Percentiles rank a stretch among this genome's conserved stretches.
phyloP scores from a whole-genome alignment of 2,329 filamentous ascomycete species.

The Cordyceps farinosa region DNA sequence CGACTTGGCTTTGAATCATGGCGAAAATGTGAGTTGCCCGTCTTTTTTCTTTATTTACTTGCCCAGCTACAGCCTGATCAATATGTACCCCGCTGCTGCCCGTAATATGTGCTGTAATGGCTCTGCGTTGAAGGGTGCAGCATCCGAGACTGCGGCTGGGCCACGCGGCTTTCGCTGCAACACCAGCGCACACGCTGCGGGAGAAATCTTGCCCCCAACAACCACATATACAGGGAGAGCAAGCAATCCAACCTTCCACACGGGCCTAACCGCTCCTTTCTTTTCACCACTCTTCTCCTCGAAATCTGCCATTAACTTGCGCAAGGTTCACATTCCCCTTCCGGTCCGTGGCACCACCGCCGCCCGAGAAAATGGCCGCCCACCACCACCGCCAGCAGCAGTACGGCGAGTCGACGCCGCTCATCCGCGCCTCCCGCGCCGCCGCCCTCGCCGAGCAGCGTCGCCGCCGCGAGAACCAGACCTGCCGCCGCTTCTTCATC shows the following conservation, averaged over 20 bases:
- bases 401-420: slow-evolving; percentile 57
- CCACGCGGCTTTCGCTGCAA: slow-evolving; percentile 9
- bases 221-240: background rate
- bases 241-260: background rate
- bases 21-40: background rate
- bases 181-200: background rate
- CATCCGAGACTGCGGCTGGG: background rate
- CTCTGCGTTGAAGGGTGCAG: background rate
- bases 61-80: background rate
- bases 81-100: background rate
- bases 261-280: background rate
- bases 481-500: slow-evolving; percentile 63
- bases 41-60: background rate
- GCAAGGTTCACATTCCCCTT: slow-evolving; percentile 6
- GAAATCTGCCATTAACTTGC: slow-evolving; percentile 15
- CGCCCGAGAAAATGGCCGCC: slow-evolving; percentile 28
- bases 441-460: slow-evolving; percentile 38
- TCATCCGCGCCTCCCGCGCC: slow-evolving; percentile 61
- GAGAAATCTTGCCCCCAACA: slow-evolving; percentile 2
- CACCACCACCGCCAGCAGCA: background rate
- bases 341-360: slow-evolving; percentile 1
- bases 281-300: background rate
- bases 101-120: background rate
- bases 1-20: background rate
- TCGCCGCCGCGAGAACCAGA: slow-evolving; percentile 56